Percentiles rank a stretch among this genome's conserved stretches.
Conservation (phyloP, 169 alveolate genomes). For the Blepharisma undulans region DNA sequence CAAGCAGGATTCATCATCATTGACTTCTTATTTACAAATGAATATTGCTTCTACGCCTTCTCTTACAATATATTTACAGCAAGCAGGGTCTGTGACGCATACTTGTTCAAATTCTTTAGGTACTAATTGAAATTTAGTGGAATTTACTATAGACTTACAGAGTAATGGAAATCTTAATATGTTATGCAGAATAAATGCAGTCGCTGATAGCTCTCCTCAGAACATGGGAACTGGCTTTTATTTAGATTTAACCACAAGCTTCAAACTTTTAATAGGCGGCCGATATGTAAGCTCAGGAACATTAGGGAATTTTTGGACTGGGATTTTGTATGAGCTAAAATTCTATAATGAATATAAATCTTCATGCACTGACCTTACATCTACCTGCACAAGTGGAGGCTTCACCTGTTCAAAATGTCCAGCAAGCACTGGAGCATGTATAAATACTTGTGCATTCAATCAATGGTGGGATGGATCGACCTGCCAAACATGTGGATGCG, state of each 20-base stretch:
- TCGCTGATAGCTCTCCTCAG: background rate
- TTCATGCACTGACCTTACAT: background rate
- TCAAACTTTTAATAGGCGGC: background rate
- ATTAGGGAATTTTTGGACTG: background rate
- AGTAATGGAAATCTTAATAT: background rate
- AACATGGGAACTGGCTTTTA: slow-evolving; percentile 7
- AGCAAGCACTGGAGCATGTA: background rate
- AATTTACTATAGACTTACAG: background rate
- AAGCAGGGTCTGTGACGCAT: background rate
- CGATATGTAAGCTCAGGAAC: background rate
- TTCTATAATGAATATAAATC: background rate
- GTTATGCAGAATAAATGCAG: background rate
- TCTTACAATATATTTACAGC: background rate
- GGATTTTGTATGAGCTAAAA: background rate
- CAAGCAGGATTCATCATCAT: background rate
- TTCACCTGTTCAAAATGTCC: background rate
- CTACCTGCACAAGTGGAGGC: background rate
- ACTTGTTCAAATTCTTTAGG: background rate
- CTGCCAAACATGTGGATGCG: background rate
- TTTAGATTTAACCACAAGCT: background rate
- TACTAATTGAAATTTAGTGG: background rate
- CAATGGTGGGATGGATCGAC: slow-evolving; percentile 4
- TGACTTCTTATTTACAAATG: background rate
- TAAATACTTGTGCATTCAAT: background rate
- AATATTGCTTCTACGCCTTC: background rate